Evolutionary conservation across 1,284 basidiomycete species (phyloP).

Genomic region (Apiotrichum siamense): DNA sequence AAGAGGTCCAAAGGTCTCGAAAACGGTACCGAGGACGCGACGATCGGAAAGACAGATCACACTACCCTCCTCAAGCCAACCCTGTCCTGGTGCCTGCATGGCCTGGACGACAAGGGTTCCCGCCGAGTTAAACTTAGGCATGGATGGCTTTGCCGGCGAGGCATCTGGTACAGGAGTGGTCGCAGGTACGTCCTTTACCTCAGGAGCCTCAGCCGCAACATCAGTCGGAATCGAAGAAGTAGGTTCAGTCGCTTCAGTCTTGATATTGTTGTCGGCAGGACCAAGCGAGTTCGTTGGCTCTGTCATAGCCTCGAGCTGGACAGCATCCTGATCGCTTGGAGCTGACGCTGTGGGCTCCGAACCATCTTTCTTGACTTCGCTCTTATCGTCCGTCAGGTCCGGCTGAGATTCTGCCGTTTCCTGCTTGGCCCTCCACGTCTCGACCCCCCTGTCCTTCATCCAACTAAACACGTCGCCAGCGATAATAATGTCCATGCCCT

Average conservation of each 20-base stretch:
- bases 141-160: neutral
- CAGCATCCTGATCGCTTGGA: too few relatives aligned
- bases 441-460: slow-evolving; percentile 40
- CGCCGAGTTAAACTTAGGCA: slow-evolving; percentile 37
- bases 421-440: slow-evolving; percentile 32
- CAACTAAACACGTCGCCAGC: slow-evolving; percentile 49
- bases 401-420: neutral
- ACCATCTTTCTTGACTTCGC: too few relatives aligned
- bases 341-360: too few relatives aligned
- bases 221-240: too few relatives aligned
- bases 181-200: too few relatives aligned
- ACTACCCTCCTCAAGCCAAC: slow-evolving; percentile 52
- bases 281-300: too few relatives aligned
- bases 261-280: neutral
- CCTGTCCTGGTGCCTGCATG: slow-evolving; percentile 27
- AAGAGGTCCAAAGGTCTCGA: slow-evolving; percentile 55
- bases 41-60: slow-evolving; percentile 51
- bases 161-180: neutral
- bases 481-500: slow-evolving; percentile 31
- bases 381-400: neutral
- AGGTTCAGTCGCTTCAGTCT: too few relatives aligned
- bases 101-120: slow-evolving; percentile 49
- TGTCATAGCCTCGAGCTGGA: too few relatives aligned
- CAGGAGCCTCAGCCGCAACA: neutral
- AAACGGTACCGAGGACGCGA: slow-evolving; percentile 51